Evolutionary conservation across 2,329 filamentous ascomycete genomes (phyloP).

Genomic region (Hypoxylon sp.): DNA sequence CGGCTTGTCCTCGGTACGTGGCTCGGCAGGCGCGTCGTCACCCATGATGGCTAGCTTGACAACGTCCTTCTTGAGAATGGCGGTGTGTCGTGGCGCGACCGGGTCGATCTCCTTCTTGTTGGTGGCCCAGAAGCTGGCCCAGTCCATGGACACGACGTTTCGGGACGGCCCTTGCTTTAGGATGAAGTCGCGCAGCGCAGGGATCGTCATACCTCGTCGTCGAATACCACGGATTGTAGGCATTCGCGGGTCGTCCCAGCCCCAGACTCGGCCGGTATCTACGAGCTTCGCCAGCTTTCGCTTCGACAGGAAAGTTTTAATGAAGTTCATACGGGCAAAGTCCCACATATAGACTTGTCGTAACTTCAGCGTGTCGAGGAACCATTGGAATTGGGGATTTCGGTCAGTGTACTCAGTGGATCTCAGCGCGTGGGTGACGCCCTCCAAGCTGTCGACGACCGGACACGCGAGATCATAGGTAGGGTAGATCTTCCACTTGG

Average conservation of each 20-base stretch:
- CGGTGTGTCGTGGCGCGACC: slow-evolving; percentile 78
- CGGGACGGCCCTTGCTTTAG: slow-evolving; percentile 85
- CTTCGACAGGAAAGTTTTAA: slow-evolving; percentile 85
- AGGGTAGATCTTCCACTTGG: slow-evolving; percentile 85
- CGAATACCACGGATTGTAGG: slow-evolving; percentile 84
- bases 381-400: slow-evolving; percentile 89
- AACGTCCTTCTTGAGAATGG: slow-evolving; percentile 75
- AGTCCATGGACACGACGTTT: slow-evolving; percentile 87
- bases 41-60: slow-evolving; percentile 79
- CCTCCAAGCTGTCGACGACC: slow-evolving; percentile 82
- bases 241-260: slow-evolving; percentile 90
- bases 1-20: slow-evolving; percentile 79
- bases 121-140: slow-evolving; percentile 77
- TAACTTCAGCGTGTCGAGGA: slow-evolving; percentile 78
- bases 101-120: slow-evolving; percentile 90
- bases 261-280: slow-evolving; percentile 79
- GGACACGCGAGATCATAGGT: slow-evolving; percentile 90
- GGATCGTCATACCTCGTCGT: slow-evolving; percentile 81
- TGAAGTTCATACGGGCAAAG: slow-evolving; percentile 86
- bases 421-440: slow-evolving; percentile 83
- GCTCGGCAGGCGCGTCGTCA: slow-evolving; percentile 71
- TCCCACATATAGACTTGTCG: slow-evolving; percentile 87
- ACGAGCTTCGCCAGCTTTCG: slow-evolving; percentile 88
- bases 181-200: slow-evolving; percentile 85
- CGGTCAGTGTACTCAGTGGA: slow-evolving; percentile 91